A percentile compares a stretch with the other conserved stretches of the same genome.
phyloP scores from a whole-genome alignment of 2,329 filamentous ascomycete genomes.

The Ascochyta rabiei region DNA sequence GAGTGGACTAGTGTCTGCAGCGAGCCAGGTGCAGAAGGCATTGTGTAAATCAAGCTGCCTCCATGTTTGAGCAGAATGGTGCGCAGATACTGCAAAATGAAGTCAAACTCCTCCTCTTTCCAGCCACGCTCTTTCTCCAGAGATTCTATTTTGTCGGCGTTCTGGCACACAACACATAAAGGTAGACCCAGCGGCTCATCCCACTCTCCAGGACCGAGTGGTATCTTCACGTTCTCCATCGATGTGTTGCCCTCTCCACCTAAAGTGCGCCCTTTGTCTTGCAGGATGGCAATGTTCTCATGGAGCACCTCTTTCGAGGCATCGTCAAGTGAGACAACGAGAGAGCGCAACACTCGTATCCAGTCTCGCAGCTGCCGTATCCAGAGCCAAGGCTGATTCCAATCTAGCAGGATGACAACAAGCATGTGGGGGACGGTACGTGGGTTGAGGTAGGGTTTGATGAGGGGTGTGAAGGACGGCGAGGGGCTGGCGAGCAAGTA shows the following conservation, averaged over 20 bases:
- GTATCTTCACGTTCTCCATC: constrained; percentile 60
- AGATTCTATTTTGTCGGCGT: constrained; percentile 89
- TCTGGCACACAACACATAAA: constrained; percentile 93
- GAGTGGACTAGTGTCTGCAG: constrained; percentile 83
- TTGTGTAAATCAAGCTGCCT: constrained; percentile 64
- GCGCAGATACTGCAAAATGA: constrained; percentile 88
- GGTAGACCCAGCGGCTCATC: constrained; percentile 86
- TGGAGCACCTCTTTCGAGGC: constrained; percentile 85
- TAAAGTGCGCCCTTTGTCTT: constrained; percentile 58
- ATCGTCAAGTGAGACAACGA: constrained; percentile 74
- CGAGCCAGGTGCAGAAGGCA: constrained; percentile 67
- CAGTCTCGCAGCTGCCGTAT: constrained; percentile 86
- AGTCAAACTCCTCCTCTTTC: constrained; percentile 97
- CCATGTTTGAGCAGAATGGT: constrained; percentile 79
- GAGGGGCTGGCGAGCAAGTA: constrained; percentile 89
- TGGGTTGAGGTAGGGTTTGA: constrained; percentile 83
- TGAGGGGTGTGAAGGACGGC: constrained; percentile 78
- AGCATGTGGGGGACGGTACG: constrained; percentile 85
- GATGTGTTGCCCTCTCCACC: constrained; percentile 36
- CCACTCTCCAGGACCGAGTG: constrained; percentile 89
- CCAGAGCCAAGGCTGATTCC: constrained; percentile 93
- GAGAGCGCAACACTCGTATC: constrained; percentile 81
- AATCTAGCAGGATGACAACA: constrained; percentile 89
- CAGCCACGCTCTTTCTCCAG: constrained; percentile 89
- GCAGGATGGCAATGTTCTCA: constrained; percentile 81